Base-by-base conservation (phyloP, 164 flowering plant species). In the Warburgia ugandensis region DNA sequence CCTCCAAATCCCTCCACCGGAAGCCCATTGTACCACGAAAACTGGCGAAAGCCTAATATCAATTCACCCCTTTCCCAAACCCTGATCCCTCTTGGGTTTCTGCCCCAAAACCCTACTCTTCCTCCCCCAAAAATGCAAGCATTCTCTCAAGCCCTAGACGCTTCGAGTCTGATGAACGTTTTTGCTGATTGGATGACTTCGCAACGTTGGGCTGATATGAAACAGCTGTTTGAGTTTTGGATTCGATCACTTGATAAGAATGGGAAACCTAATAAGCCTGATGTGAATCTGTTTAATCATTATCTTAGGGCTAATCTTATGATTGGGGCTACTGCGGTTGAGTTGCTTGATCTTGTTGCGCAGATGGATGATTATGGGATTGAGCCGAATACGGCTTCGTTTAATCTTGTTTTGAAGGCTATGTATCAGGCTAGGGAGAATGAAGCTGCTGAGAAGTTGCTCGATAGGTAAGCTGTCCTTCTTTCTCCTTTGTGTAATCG, bases 1-100 rank as follows among this genome's bases (percentile, higher is more conserved):
- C 95, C 96, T 1, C 91, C 91, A 0, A 91, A 75, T 48, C 94
- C 98, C 0, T 77, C 95, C 13, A 49, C 89, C 10, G 91, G 91
- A 4, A 80, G 85, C 62, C 95, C 95, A 1, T 60, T 78, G 6
- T 87, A 86, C 74, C 69, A 69, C 11, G 77, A 75, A 49, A 83
- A 75, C 72, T 92, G 94, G 92, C 67, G 94, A 5, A 74, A 29
- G 58, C 81, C 84, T 6, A 5, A 55, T 23, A 10, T 40, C 13
- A 14, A n/a, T 40, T 5, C 37, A 11, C 14, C 28, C 14, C 26
- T 68, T 6, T 48, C 68, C 36, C 74, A 70, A 29, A 59, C 83
- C 9, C 57, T 77, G 6, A 36, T 73, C 17, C 78, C 83, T 4
- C 20, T 68, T 1, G 83, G 78, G 2, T 46, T n/a, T n/a, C 59